Evolutionary conservation across 1,284 basidiomycete species (phyloP), one percentile per base, ranked within the genome.

Genomic region (Boletus smithii): DNA sequence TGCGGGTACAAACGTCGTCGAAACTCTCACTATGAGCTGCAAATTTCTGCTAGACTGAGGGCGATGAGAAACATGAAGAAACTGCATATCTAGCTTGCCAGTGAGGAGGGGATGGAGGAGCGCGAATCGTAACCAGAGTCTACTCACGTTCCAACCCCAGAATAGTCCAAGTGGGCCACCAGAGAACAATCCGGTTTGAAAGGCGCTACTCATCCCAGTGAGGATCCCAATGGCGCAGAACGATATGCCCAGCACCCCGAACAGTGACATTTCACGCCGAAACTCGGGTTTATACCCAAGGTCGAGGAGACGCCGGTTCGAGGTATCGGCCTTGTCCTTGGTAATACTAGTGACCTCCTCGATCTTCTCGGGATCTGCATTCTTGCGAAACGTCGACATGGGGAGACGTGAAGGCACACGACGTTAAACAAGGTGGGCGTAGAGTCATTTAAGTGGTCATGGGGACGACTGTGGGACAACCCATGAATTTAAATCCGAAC

Each of bases 131-230:
- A 26, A 27, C 23, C 14, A 8, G 32, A 27, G 5, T 9, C 29
- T 27, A 66, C 74, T 52, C 53, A 80, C 79, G 58, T 81, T 81
- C 80, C 79, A 81, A n/a, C 77, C 80, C 79, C 78, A 81, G 57
- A 81, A 81, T 51, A 80, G 59, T 1, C 79, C 77, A 27, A 81
- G 59, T 4, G 80, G 80, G 3, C 80, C 80, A 4, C 80, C 79
- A 27, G 76, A 77, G 60, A 81, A 78, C 27, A 79, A 61, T 0
- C 79, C 78, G 0, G 79, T 80, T 57, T 81, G 79, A 53, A 80
- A 80, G 1, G 74, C 73, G 40, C 72, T 78, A 42, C 75, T 77
- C 77, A 79, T 81, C 23, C 80, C 79, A 5, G 78, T 80, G 14
- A 81, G 66, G 53, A 81, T 79, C 1, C 79, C 77, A 27, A 81